Evolutionary conservation across 2,329 filamentous ascomycete genomes (phyloP).

Genomic region (Ceratocystis colombiana): DNA sequence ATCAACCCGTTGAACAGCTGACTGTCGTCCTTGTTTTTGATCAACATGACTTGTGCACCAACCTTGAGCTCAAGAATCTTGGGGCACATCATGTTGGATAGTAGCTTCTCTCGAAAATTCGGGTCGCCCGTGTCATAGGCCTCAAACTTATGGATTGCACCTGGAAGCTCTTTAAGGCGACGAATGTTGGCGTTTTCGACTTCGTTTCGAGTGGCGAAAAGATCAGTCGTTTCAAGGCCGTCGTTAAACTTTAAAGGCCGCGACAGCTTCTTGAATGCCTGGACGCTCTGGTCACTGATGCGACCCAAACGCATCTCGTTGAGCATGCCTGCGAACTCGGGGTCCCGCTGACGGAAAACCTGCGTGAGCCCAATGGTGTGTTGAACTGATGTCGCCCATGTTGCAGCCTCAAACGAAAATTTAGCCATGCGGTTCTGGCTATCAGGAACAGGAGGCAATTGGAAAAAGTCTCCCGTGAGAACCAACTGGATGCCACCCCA

Average conservation of each 20-base stretch:
- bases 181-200: conserved; percentile 76
- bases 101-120: conserved; percentile 60
- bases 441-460: conserved; percentile 87
- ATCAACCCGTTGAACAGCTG: conserved; percentile 82
- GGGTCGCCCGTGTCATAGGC: conserved; percentile 67
- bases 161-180: conserved; percentile 62
- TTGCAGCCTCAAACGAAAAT: conserved; percentile 86
- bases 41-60: conserved; percentile 96
- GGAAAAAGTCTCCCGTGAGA: conserved; percentile 96
- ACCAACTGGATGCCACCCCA: conserved; percentile 95
- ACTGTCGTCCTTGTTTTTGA: conserved; percentile 93
- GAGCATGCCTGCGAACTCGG: conserved; percentile 81
- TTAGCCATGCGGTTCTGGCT: conserved; percentile 55
- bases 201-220: conserved; percentile 84
- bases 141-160: conserved; percentile 57
- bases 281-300: conserved; percentile 64
- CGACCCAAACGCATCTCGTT: conserved; percentile 94
- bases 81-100: conserved; percentile 89
- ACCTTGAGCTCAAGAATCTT: conserved; percentile 71
- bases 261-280: conserved; percentile 62
- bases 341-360: conserved; percentile 90
- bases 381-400: conserved; percentile 86
- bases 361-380: conserved; percentile 93
- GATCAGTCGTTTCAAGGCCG: conserved; percentile 61
- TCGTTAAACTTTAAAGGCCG: conserved; percentile 64